A percentile compares a stretch with the other conserved stretches of the same genome.
Conservation (phyloP, 306 rosid genomes). For the Cajanus cajan region DNA sequence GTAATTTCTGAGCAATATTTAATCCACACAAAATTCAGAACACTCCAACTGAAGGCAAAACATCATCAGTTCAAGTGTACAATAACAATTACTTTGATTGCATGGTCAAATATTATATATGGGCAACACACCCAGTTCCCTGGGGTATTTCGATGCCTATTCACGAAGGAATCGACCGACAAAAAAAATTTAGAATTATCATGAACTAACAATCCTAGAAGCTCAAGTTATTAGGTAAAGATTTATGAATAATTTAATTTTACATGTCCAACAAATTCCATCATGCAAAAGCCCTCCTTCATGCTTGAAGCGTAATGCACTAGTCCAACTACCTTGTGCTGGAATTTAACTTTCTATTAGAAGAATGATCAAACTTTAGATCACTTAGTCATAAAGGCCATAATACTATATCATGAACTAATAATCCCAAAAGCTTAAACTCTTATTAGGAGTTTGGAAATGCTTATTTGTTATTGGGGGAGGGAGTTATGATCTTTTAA, state of each 20-base stretch:
- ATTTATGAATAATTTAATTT: background rate
- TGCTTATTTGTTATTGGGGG: background rate
- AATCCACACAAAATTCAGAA: conserved; percentile 14
- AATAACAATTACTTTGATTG: background rate
- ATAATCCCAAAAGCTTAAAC: background rate
- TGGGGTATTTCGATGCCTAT: background rate
- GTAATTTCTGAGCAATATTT: background rate
- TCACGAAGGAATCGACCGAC: background rate
- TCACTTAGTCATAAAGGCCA: background rate
- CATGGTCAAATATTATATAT: background rate
- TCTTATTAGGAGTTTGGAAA: background rate
- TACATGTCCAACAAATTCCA: background rate
- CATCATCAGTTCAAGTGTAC: background rate
- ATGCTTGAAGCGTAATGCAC: background rate
- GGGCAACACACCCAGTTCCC: background rate
- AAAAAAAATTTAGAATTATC: background rate
- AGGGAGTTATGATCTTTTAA: background rate
- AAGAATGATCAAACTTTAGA: background rate
- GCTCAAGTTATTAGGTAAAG: background rate
- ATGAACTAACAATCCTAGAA: background rate
- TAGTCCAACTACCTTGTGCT: background rate
- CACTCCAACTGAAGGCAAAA: background rate
- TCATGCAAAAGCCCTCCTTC: background rate
- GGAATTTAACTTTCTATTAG: background rate
- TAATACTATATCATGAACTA: background rate